Evolutionary conservation across 2,329 filamentous ascomycete species (phyloP).

Genomic region (Trichoderma pleuroti): DNA sequence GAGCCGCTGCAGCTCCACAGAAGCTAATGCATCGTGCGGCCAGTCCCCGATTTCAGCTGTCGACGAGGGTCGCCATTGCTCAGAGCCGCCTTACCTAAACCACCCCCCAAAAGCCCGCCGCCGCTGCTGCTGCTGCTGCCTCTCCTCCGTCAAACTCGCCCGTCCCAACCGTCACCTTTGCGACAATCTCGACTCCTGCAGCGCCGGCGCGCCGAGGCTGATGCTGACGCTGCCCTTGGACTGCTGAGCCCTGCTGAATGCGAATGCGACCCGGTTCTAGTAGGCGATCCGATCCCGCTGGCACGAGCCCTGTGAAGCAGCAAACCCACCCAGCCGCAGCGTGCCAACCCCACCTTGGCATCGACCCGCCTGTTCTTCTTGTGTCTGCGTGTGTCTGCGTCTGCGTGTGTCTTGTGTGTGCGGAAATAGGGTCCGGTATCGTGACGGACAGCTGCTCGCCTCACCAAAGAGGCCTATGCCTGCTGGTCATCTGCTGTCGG

Average conservation of each 20-base stretch:
- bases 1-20: conserved; percentile 18
- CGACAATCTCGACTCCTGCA: conserved; percentile 3
- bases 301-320: conserved; percentile 13
- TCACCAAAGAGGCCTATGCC: conserved; percentile 15
- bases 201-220: conserved; percentile 17
- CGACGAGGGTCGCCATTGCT: conserved; percentile 15
- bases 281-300: conserved; percentile 17
- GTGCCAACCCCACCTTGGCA: conserved; percentile 18
- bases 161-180: background rate
- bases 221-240: conserved; percentile 1
- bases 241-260: conserved; percentile 7
- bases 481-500: conserved; percentile 16
- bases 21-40: conserved; percentile 13
- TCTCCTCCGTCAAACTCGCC: background rate
- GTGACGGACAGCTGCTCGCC: background rate
- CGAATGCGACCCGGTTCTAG: conserved; percentile 11
- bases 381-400: background rate
- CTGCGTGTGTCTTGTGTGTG: background rate
- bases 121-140: background rate
- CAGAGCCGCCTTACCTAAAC: conserved; percentile 16
- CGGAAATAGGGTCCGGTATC: background rate
- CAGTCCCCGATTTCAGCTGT: conserved; percentile 14
- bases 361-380: conserved; percentile 14
- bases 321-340: conserved; percentile 9
- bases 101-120: background rate